Evolutionary conservation across 1,284 basidiomycete genomes (phyloP).

Genomic region (Ceratobasidium theobromae): DNA sequence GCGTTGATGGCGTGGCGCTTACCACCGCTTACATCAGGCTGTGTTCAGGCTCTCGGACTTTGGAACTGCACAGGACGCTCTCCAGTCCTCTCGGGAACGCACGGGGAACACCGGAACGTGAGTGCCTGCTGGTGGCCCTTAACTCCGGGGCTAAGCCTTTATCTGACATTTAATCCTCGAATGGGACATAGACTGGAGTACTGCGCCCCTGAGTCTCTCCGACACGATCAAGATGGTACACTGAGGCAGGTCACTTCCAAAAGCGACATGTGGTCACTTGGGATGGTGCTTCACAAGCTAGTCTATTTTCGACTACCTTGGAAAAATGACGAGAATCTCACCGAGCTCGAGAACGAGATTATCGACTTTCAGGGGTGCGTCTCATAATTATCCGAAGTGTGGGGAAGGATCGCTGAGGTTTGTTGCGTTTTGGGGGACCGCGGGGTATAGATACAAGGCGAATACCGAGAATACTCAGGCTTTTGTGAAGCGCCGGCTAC

Average conservation of each 20-base stretch:
- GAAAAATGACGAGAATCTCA: slow-evolving; percentile 61
- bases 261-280: slow-evolving; percentile 79
- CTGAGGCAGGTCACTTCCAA: slow-evolving; percentile 80
- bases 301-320: slow-evolving; percentile 87
- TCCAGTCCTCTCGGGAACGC: slow-evolving; percentile 63
- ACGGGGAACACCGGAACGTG: slow-evolving; percentile 93
- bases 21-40: neutral
- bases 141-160: slow-evolving; percentile 12
- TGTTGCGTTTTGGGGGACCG: neutral
- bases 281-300: slow-evolving; percentile 90
- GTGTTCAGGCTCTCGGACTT: slow-evolving; percentile 91
- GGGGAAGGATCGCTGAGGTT: slow-evolving; percentile 12
- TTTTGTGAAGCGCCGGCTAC: slow-evolving; percentile 29
- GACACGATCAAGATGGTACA: slow-evolving; percentile 51
- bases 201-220: slow-evolving; percentile 80
- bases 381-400: neutral
- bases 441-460: slow-evolving; percentile 30
- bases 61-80: slow-evolving; percentile 88
- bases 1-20: neutral
- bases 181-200: slow-evolving; percentile 64
- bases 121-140: slow-evolving; percentile 45
- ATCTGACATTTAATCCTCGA: neutral
- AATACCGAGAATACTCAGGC: slow-evolving; percentile 22
- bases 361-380: slow-evolving; percentile 67
- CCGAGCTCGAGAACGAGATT: slow-evolving; percentile 73